A percentile compares a stretch with the other conserved stretches of the same genome.
Evolutionary conservation across 192 early-diverging fungal genomes (phyloP).

Genomic region (Linnemannia elongata): DNA sequence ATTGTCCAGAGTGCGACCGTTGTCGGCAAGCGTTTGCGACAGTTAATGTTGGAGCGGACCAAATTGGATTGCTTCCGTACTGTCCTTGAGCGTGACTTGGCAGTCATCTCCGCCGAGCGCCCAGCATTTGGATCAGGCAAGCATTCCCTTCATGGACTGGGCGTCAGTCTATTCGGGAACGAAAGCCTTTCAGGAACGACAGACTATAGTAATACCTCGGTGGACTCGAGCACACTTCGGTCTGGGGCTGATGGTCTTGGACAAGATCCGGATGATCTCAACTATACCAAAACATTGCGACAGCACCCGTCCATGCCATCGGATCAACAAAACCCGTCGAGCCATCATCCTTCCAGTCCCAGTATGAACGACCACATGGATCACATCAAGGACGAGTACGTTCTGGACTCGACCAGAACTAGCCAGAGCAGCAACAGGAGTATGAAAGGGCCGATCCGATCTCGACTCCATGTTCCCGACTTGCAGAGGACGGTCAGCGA

Average conservation of each 20-base stretch:
- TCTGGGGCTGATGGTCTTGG: neutral
- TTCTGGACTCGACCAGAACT: constrained; percentile 32
- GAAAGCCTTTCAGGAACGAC: constrained; percentile 19
- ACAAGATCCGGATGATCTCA: neutral
- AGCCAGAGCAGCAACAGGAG: constrained; percentile 39
- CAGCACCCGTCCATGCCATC: neutral
- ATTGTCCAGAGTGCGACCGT: constrained; percentile 68
- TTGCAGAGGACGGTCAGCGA: constrained; percentile 30
- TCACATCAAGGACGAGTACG: constrained; percentile 34
- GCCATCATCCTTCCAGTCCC: neutral
- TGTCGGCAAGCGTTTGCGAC: constrained; percentile 67
- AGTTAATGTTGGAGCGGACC: constrained; percentile 71
- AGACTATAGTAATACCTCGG: constrained; percentile 13
- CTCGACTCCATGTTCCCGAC: constrained; percentile 27
- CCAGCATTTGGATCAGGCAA: neutral
- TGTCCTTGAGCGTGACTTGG: constrained; percentile 68
- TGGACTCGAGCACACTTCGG: neutral
- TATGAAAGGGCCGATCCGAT: neutral
- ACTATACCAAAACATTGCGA: neutral
- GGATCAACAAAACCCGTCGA: neutral
- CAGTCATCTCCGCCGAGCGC: constrained; percentile 16
- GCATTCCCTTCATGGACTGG: neutral
- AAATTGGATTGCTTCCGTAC: constrained; percentile 80
- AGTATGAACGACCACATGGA: constrained; percentile 29
- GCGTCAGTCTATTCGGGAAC: neutral